Conservation (phyloP, 176 grass and related monocot genomes). For the Rhynchospora breviuscula region DNA sequence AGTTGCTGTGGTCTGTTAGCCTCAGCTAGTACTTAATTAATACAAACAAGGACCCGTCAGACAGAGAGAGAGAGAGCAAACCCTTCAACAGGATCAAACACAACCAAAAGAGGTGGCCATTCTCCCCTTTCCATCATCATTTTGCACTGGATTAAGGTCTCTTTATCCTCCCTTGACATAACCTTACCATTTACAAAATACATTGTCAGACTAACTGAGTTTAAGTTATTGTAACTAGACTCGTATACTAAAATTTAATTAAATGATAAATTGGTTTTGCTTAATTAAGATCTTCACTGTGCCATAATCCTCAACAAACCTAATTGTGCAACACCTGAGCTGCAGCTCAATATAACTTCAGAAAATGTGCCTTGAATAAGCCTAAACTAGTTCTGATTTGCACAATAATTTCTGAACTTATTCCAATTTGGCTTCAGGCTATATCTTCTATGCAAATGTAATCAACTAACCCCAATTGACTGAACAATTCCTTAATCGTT, state of each 20-base stretch:
- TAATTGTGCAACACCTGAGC: neutral
- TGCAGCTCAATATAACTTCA: neutral
- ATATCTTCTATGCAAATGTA: too few species aligned
- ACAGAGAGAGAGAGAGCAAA: conserved; percentile 21
- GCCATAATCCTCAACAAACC: neutral
- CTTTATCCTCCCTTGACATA: conserved; percentile 58
- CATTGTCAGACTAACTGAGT: neutral
- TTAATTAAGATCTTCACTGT: neutral
- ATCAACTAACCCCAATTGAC: neutral
- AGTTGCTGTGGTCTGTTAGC: neutral
- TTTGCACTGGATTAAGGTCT: conserved; percentile 61
- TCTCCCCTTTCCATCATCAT: conserved; percentile 78
- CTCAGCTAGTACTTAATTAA: neutral
- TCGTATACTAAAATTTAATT: neutral
- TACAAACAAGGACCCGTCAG: neutral
- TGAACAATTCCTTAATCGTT: neutral
- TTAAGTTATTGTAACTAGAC: neutral
- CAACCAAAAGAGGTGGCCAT: conserved; percentile 69
- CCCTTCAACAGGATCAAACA: conserved; percentile 73
- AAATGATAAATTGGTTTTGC: neutral
- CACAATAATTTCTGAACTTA: neutral
- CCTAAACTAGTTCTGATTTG: neutral
- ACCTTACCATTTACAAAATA: conserved; percentile 32
- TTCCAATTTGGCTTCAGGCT: neutral
- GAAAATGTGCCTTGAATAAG: neutral